Conservation (phyloP, 1,139 yeast genomes). For the Kodamaea sp. region DNA sequence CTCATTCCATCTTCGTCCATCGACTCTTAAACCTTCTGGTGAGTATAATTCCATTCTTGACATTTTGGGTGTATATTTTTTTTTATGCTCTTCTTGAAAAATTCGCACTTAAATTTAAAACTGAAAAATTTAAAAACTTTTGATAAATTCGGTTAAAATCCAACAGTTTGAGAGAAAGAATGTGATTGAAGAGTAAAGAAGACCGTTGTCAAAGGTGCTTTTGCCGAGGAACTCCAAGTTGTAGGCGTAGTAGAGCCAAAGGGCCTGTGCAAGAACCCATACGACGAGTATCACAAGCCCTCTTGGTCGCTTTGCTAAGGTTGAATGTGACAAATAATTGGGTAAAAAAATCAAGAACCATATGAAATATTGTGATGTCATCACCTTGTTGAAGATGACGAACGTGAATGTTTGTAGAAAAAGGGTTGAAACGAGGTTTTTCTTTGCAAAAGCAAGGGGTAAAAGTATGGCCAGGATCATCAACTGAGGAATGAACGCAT, state of each 20-base stretch:
- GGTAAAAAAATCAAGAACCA: conserved; percentile 91
- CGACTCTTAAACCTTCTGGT: conserved; percentile 89
- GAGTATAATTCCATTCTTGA: conserved; percentile 79
- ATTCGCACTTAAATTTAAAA: background rate
- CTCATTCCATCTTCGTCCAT: conserved; percentile 95
- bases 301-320: conserved; percentile 24
- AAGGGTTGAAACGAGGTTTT: conserved; percentile 57
- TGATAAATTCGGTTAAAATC: conserved; percentile 57
- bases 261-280: conserved; percentile 72
- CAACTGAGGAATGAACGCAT: conserved; percentile 84
- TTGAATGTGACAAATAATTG: conserved; percentile 52
- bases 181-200: conserved; percentile 55
- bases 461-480: conserved; percentile 53
- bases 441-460: conserved; percentile 55
- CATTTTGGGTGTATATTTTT: conserved; percentile 2
- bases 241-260: conserved; percentile 80
- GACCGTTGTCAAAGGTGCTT: conserved; percentile 58
- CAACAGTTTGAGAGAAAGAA: conserved; percentile 71
- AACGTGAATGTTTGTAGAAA: conserved; percentile 90
- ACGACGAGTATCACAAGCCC: conserved; percentile 40
- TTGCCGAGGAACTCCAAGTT: conserved; percentile 75
- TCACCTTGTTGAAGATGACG: conserved; percentile 88
- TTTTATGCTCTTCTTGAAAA: conserved; percentile 1
- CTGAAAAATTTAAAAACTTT: conserved; percentile 35
- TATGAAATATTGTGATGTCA: conserved; percentile 89